Percentiles rank a stretch among this genome's conserved stretches.
Conservation (phyloP, 345 rosid genomes). For the Eutrema japonicum region DNA sequence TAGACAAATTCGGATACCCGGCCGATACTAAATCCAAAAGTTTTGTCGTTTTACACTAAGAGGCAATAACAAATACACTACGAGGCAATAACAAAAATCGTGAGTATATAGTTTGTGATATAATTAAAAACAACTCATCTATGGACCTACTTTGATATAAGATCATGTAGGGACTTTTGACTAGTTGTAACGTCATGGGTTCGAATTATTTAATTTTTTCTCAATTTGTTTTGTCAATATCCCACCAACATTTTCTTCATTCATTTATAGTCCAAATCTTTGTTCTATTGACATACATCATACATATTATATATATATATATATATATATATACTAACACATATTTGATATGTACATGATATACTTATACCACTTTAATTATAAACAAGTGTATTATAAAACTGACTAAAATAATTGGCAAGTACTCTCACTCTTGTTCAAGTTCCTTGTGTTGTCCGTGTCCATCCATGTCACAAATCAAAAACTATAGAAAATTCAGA, state of each 20-base stretch:
- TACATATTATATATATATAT: not conserved
- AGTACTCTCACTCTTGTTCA: conserved; percentile 7
- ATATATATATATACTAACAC: not conserved
- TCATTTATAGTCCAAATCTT: conserved; percentile 44
- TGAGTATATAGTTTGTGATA: not conserved
- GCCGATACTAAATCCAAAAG: not conserved
- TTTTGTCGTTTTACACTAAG: conserved; percentile 18
- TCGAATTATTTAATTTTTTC: conserved; percentile 37
- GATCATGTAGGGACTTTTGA: conserved; percentile 44
- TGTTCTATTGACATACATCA: conserved; percentile 35
- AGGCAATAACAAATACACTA: conserved; percentile 1
- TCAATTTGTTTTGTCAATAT: conserved; percentile 35
- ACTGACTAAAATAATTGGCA: conserved; percentile 15
- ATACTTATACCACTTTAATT: not conserved
- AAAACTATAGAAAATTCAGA: not conserved
- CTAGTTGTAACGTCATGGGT: conserved; percentile 48
- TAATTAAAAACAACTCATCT: conserved; percentile 30
- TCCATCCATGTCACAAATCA: conserved; percentile 34
- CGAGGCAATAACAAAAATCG: conserved; percentile 11
- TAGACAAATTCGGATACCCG: not conserved
- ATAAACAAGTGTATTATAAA: conserved; percentile 22
- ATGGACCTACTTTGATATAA: conserved; percentile 38
- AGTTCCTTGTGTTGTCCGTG: conserved; percentile 26
- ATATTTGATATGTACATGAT: not conserved
- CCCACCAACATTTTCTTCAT: conserved; percentile 44